These are phyloP conservation scores for Strigomonas galati DNA, from an alignment of 208 protist genomes.

Conservation along the genomic window DNA sequence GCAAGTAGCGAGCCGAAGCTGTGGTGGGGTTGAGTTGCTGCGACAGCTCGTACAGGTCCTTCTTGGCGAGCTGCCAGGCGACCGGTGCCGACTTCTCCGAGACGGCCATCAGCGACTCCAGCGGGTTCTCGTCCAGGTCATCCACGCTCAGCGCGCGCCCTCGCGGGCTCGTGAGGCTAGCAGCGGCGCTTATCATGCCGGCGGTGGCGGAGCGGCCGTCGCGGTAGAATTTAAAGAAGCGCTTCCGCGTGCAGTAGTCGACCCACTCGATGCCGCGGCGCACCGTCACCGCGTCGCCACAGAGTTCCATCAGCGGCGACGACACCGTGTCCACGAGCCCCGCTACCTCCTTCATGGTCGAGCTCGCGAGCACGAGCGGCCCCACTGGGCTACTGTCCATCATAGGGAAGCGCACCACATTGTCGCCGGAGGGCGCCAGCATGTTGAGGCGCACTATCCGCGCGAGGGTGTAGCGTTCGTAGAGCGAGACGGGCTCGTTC, in stretches of 20 bases:
- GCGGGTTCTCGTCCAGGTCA: neutral
- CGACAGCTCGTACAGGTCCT: constrained; percentile 12
- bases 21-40: constrained; percentile 15
- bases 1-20: neutral
- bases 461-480: neutral
- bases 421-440: neutral
- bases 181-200: neutral
- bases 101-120: neutral
- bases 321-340: constrained; percentile 16
- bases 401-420: constrained; percentile 1
- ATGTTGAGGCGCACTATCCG: constrained; percentile 2
- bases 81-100: neutral
- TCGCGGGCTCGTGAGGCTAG: neutral
- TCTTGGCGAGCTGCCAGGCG: neutral
- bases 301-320: constrained; percentile 35
- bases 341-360: constrained; percentile 16
- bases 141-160: neutral
- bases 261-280: neutral
- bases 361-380: constrained; percentile 21
- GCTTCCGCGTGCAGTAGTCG: constrained; percentile 4
- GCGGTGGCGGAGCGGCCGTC: neutral
- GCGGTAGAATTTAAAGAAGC: constrained; percentile 7
- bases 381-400: constrained; percentile 6
- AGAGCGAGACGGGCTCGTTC: neutral
- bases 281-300: constrained; percentile 22